These are phyloP conservation scores for Hibiscus trionum DNA, from an alignment of 345 rosid species.

Conservation along the genomic window DNA sequence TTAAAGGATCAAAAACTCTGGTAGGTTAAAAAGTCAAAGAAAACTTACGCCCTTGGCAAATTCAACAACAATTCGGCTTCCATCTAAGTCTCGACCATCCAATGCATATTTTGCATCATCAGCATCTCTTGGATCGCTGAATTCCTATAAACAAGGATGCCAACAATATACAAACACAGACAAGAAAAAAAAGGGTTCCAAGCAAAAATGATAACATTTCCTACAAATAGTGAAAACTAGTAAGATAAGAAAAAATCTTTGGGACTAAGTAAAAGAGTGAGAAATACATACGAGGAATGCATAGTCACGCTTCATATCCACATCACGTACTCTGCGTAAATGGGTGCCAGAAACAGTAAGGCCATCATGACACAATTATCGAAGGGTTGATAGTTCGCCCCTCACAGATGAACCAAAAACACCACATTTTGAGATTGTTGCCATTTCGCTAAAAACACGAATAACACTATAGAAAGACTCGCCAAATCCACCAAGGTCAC, in stretches of 20 bases:
- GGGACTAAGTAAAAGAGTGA: background rate
- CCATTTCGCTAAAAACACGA: constrained; percentile 72
- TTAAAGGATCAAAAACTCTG: background rate
- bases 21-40: background rate
- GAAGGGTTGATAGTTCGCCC: constrained; percentile 76
- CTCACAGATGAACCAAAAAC: constrained; percentile 83
- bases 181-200: background rate
- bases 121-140: constrained; percentile 73
- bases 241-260: background rate
- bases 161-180: background rate
- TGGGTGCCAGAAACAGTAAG: constrained; percentile 85
- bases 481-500: constrained; percentile 90
- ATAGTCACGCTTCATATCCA: constrained; percentile 94
- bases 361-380: constrained; percentile 84
- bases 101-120: constrained; percentile 67
- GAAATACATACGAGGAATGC: constrained; percentile 72
- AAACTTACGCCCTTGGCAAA: constrained; percentile 60
- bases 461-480: constrained; percentile 67
- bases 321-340: constrained; percentile 89
- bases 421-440: constrained; percentile 72
- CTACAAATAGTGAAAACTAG: background rate
- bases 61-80: constrained; percentile 76
- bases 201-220: constrained; percentile 22
- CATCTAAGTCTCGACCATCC: constrained; percentile 63
- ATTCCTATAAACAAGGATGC: constrained; percentile 41